These are phyloP conservation scores for Lactifluus piperatus DNA, from an alignment of 768 basidiomycete species.

Conservation along the genomic window DNA sequence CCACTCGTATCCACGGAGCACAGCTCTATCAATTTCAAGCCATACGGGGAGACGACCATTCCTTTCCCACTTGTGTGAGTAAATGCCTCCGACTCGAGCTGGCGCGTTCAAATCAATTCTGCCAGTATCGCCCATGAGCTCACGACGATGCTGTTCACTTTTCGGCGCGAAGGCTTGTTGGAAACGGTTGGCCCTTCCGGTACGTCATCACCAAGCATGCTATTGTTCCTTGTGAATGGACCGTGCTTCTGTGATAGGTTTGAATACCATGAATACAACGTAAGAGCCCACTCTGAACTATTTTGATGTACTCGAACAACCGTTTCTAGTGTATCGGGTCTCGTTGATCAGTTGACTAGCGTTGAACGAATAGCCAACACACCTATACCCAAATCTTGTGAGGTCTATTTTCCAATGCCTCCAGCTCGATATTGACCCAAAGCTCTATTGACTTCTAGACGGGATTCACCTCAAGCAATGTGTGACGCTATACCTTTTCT, in stretches of 20 bases:
- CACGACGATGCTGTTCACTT: constrained; percentile 55
- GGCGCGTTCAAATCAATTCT: background rate
- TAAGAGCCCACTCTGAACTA: constrained; percentile 30
- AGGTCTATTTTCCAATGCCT: constrained; percentile 21
- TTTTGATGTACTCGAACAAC: background rate
- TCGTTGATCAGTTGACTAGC: constrained; percentile 76
- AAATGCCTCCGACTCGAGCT: background rate
- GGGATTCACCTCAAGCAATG: constrained; percentile 93
- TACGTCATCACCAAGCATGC: constrained; percentile 24
- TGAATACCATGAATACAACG: constrained; percentile 66
- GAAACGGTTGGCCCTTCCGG: constrained; percentile 89
- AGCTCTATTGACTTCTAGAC: constrained; percentile 35
- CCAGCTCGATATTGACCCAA: constrained; percentile 5
- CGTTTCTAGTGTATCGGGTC: constrained; percentile 50
- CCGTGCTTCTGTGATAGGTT: constrained; percentile 34
- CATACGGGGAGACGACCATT: constrained; percentile 38
- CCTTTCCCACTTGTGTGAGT: constrained; percentile 76
- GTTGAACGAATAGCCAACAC: constrained; percentile 93
- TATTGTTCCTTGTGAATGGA: background rate
- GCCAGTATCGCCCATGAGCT: constrained; percentile 77
- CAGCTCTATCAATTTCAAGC: constrained; percentile 51
- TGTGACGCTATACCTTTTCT: constrained; percentile 86
- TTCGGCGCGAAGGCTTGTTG: constrained; percentile 71
- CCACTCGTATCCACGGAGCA: constrained; percentile 54
- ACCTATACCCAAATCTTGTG: constrained; percentile 71